Base-by-base conservation (phyloP, 2,329 filamentous ascomycete species). In the Fusarium luffae region DNA sequence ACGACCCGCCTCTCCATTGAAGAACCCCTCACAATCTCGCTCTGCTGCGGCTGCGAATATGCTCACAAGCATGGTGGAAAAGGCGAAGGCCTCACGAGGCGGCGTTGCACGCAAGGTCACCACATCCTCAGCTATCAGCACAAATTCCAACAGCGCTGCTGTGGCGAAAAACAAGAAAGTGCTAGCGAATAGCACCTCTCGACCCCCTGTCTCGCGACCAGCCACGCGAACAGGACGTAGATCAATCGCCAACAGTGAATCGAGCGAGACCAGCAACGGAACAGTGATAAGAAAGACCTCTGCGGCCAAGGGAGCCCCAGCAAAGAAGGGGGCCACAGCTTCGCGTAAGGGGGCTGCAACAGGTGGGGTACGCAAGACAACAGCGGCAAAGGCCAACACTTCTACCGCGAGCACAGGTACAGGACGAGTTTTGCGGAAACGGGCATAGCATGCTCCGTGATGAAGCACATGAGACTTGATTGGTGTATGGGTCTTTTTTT, bases 1-100 rank as follows among this genome's bases (percentile, higher is more conserved):
- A 3, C 86, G 87, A 25, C 86, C 89, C 25, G 82, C 84, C 18
- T 91, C 90, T 25, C 89, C 90, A 2, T 75, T 88, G n/a, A 92
- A 92, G 75, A 81, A 80, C 5, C 75, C 77, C 28, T 82, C 82
- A 37, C 74, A 77, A 23, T 65, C 78, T 16, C 83, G 85, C 55
- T 76, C 79, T 10, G 77, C 77, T 51, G 76, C 77, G 16, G 82
- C 82, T 40, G 82, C 83, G 27, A 82, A 80, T 67, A 77, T 87
- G 43, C 77, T 89, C 47, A 84, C 85, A 69, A 85, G 80, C 73
- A 86, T 89, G 87, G 84, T 89, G 44, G 84, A 90, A 74, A 87
- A 87, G 79, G 85, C 88, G 50, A 88, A 89, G 75, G 82, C 84
- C 3, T 85, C 85, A 12, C 84, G 87, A 8, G 81, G 84, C 42